phyloP scores from a whole-genome alignment of 73 alveolate genomes.

The Stentor coeruleus region DNA sequence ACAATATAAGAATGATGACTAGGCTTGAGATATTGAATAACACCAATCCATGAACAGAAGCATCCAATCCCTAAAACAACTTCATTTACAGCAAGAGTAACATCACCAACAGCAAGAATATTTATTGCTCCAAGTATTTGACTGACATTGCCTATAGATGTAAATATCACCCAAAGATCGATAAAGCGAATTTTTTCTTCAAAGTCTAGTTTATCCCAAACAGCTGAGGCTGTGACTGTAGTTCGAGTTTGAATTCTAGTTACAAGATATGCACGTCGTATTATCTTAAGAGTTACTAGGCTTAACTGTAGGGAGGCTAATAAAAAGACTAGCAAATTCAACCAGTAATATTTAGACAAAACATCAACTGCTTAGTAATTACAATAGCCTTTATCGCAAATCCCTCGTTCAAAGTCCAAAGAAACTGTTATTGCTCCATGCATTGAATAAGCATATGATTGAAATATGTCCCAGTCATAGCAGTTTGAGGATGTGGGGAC shows the following conservation, averaged over 20 bases:
- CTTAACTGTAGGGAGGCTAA: neutral
- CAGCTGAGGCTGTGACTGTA: neutral
- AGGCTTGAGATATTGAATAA: constrained; percentile 63
- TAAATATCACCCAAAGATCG: constrained; percentile 71
- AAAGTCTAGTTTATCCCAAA: constrained; percentile 55
- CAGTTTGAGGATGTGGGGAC: neutral
- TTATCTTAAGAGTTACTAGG: neutral
- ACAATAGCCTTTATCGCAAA: neutral
- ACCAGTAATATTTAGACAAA: neutral
- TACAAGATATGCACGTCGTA: neutral
- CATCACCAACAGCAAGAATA: constrained; percentile 17
- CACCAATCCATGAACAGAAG: constrained; percentile 68
- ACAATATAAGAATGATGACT: constrained; percentile 55
- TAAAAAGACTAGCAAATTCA: neutral
- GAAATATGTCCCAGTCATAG: neutral
- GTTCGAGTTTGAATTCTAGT: neutral
- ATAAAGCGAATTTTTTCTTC: constrained; percentile 59
- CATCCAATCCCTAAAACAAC: constrained; percentile 72
- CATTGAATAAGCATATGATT: neutral
- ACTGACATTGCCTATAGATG: constrained; percentile 61
- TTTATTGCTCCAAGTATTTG: constrained; percentile 71
- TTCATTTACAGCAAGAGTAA: neutral
- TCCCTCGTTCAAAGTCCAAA: constrained; percentile 7
- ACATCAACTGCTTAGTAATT: neutral
- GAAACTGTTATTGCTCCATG: constrained; percentile 15